phyloP scores from a whole-genome alignment of 2,329 filamentous ascomycete species.

The Hypoxylon sp. region DNA sequence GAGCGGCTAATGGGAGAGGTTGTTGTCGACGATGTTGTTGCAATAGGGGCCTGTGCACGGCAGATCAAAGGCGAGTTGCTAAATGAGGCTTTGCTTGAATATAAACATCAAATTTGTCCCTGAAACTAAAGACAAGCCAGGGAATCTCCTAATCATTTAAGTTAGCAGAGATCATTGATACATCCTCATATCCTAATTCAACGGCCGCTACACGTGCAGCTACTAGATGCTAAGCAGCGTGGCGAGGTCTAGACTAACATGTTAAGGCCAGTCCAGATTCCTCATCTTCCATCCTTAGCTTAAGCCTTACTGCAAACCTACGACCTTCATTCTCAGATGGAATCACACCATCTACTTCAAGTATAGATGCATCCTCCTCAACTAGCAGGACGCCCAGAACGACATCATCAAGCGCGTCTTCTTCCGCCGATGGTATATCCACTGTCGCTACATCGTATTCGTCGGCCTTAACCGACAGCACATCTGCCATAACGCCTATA shows the following conservation, averaged over 20 bases:
- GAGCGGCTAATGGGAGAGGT: no score
- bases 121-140: not conserved
- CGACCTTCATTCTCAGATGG: not conserved
- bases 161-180: not conserved
- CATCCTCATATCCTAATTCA: not conserved
- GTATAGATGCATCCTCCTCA: constrained; percentile 4
- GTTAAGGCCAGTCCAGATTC: not conserved
- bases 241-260: not conserved
- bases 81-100: not conserved
- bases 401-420: not conserved
- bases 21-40: no score
- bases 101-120: not conserved
- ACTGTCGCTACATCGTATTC: not conserved
- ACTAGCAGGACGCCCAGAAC: constrained; percentile 2
- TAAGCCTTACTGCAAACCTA: not conserved
- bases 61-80: not conserved
- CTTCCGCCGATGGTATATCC: not conserved
- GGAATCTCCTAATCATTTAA: not conserved
- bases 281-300: not conserved
- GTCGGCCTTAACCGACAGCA: constrained; percentile 1
- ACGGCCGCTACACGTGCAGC: not conserved
- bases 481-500: not conserved
- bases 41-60: no score
- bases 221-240: not conserved
- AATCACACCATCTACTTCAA: constrained; percentile 1